phyloP scores from a whole-genome alignment of 176 grass and related monocot species.

The Hsuehochloa calcarea region DNA sequence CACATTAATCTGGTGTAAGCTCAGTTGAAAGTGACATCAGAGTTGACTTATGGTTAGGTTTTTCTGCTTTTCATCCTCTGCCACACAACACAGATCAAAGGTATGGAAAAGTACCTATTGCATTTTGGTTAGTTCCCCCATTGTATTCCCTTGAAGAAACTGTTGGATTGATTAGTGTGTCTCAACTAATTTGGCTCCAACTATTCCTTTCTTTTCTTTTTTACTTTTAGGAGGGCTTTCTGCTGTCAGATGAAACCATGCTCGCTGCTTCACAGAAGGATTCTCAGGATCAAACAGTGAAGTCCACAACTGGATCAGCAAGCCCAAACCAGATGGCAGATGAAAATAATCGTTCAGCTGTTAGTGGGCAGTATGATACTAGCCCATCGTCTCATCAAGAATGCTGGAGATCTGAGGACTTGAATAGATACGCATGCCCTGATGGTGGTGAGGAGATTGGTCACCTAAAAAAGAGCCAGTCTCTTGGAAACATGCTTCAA shows the following conservation, averaged over 20 bases:
- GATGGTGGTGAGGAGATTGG: conserved; percentile 36
- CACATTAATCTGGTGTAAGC: conserved; percentile 37
- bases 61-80: conserved; percentile 50
- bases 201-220: not conserved
- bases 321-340: conserved; percentile 29
- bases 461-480: conserved; percentile 55
- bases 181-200: not conserved
- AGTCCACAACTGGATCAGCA: conserved; percentile 23
- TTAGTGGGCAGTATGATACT: conserved; percentile 26
- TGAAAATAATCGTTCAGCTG: conserved; percentile 42
- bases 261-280: conserved; percentile 9
- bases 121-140: not conserved
- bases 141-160: not conserved
- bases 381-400: conserved; percentile 49
- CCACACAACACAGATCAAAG: conserved; percentile 45
- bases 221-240: conserved; percentile 37
- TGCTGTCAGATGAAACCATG: conserved; percentile 42
- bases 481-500: conserved; percentile 56
- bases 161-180: not conserved
- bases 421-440: conserved; percentile 50
- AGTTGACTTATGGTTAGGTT: conserved; percentile 58
- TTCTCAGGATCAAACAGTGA: conserved; percentile 42
- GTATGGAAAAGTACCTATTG: conserved; percentile 33
- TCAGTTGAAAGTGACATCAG: conserved; percentile 6
- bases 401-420: conserved; percentile 55